Percentiles rank a stretch among this genome's conserved stretches.
Conservation (phyloP, 2,329 filamentous ascomycete species). For the Aspergillus sp. region DNA sequence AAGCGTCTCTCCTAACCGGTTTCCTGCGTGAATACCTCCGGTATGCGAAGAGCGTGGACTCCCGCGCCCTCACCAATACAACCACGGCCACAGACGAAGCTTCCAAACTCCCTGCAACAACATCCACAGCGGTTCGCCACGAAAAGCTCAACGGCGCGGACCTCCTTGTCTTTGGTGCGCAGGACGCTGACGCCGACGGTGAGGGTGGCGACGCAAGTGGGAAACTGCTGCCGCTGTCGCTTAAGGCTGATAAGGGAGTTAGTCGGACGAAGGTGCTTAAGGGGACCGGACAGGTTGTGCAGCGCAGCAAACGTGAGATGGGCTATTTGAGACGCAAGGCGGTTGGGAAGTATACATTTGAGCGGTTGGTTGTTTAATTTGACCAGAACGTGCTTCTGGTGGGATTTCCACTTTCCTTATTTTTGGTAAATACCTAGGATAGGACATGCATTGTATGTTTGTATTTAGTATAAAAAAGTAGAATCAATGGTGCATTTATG, state of each 20-base stretch:
- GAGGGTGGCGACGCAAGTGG: slow-evolving; percentile 33
- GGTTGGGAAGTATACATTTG: slow-evolving; percentile 79
- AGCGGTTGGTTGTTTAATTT: slow-evolving; percentile 66
- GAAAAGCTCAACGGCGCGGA: slow-evolving; percentile 43
- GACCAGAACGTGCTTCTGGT: not conserved
- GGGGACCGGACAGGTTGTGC: slow-evolving; percentile 68
- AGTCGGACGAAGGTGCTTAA: slow-evolving; percentile 53
- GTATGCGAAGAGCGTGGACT: slow-evolving; percentile 35
- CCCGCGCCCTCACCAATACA: slow-evolving; percentile 4
- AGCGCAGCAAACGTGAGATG: slow-evolving; percentile 70
- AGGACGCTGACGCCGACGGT: slow-evolving; percentile 31
- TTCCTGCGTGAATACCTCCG: slow-evolving; percentile 48
- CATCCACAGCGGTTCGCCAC: slow-evolving; percentile 28
- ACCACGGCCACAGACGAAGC: slow-evolving; percentile 2
- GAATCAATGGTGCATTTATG: not conserved
- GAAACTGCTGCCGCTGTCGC: slow-evolving; percentile 68
- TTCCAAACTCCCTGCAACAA: not conserved
- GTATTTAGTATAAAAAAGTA: not conserved
- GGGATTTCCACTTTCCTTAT: not conserved
- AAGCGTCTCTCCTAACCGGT: slow-evolving; percentile 48
- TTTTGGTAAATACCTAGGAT: not conserved
- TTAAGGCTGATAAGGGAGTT: slow-evolving; percentile 57
- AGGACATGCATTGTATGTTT: not conserved
- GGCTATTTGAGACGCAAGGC: slow-evolving; percentile 76
- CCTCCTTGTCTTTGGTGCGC: slow-evolving; percentile 32